phyloP scores from a whole-genome alignment of 148 eudicot species.

The Linanthus parryae region DNA sequence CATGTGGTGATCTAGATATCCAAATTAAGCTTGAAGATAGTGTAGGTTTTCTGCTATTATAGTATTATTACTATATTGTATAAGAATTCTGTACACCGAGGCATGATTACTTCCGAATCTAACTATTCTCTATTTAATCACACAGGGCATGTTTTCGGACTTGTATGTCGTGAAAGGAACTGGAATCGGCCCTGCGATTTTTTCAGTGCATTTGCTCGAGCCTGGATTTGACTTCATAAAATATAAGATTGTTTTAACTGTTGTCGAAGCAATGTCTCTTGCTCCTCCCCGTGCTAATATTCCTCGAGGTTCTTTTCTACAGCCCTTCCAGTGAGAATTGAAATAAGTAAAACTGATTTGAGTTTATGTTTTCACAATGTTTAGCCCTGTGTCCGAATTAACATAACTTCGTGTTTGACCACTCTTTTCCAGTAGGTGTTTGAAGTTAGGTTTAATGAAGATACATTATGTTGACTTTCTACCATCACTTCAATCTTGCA shows the following conservation, averaged over 20 bases:
- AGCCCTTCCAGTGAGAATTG: not conserved
- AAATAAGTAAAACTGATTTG: not conserved
- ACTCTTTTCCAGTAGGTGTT: too few relatives aligned
- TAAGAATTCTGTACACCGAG: too few relatives aligned
- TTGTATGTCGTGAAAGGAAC: slow-evolving; percentile 69
- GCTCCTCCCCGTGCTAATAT: slow-evolving; percentile 71
- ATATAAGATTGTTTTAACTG: slow-evolving; percentile 68
- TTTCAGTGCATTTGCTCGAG: slow-evolving; percentile 68
- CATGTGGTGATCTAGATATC: slow-evolving; percentile 72
- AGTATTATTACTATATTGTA: too few relatives aligned
- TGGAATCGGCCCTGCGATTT: slow-evolving; percentile 72
- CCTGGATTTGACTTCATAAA: slow-evolving; percentile 39
- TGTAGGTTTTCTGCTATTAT: slow-evolving; percentile 32
- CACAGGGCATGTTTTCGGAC: slow-evolving; percentile 72
- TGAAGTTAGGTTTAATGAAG: too few relatives aligned
- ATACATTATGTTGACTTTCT: too few relatives aligned
- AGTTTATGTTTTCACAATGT: too few relatives aligned
- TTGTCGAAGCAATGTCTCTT: slow-evolving; percentile 86
- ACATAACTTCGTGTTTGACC: too few relatives aligned
- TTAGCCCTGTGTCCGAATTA: too few relatives aligned
- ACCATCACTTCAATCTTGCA: too few relatives aligned
- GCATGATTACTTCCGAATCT: not conserved
- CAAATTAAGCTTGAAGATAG: slow-evolving; percentile 71
- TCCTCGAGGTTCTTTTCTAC: slow-evolving; percentile 44
- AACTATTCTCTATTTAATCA: not conserved